These are phyloP conservation scores for Hevea brasiliensis DNA, from an alignment of 345 rosid species.

Conservation along the genomic window DNA sequence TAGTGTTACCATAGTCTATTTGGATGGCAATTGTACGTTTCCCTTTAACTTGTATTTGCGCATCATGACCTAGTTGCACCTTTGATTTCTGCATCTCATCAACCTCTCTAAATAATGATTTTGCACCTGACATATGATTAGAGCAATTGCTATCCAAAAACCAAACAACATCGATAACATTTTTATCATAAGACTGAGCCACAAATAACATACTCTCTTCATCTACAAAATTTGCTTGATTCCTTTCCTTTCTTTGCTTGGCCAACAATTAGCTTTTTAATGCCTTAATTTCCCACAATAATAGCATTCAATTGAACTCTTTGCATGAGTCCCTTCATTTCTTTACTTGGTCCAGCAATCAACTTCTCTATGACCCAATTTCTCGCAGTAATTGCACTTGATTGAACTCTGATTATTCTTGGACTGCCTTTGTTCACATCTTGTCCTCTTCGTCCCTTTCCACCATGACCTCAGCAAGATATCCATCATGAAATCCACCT, in stretches of 20 bases:
- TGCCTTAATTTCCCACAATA: too few species aligned
- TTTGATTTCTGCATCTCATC: not conserved
- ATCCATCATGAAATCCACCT: too few species aligned
- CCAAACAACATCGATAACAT: not conserved
- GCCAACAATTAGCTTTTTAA: too few species aligned
- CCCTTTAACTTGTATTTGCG: not conserved
- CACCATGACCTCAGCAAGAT: not conserved
- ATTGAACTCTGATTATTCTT: too few species aligned
- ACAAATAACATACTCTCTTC: not conserved
- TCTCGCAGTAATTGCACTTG: too few species aligned
- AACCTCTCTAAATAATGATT: not conserved
- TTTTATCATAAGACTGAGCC: not conserved
- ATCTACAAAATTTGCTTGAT: too few species aligned
- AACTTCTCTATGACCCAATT: too few species aligned
- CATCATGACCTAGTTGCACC: conserved; percentile 6
- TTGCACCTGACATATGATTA: conserved; percentile 3
- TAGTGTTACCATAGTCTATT: not conserved
- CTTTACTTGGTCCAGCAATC: too few species aligned
- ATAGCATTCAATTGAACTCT: too few species aligned
- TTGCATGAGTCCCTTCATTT: too few species aligned
- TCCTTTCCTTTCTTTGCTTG: too few species aligned
- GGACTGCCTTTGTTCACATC: too few species aligned
- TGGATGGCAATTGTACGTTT: not conserved
- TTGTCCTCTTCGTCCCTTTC: not conserved
- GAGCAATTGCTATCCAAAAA: not conserved